phyloP scores from a whole-genome alignment of 768 basidiomycete species.

The Tephrocybe sp. region DNA sequence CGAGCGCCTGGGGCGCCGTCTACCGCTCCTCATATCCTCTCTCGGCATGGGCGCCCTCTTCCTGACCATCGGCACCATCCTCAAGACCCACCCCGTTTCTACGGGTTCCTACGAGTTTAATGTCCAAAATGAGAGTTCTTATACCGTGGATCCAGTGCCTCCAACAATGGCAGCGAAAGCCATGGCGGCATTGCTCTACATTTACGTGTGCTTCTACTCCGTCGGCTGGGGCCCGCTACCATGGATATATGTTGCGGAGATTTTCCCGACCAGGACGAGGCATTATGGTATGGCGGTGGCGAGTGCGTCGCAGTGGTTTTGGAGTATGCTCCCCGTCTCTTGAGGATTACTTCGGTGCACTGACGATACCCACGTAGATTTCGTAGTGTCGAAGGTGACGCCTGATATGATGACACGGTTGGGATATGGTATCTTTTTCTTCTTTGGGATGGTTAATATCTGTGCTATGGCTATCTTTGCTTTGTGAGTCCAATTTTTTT shows the following conservation, averaged over 20 bases:
- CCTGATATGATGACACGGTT: conserved; percentile 60
- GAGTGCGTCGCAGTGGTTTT: conserved; percentile 81
- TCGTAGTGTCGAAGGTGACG: conserved; percentile 70
- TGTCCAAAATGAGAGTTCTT: no score
- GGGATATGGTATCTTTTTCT: conserved; percentile 75
- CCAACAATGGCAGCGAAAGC: conserved; percentile 66
- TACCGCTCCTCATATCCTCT: conserved; percentile 70
- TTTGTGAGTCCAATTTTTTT: conserved; percentile 38
- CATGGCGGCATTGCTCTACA: conserved; percentile 85
- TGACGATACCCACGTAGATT: conserved; percentile 43
- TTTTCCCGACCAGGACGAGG: conserved; percentile 83
- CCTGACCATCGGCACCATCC: conserved; percentile 81
- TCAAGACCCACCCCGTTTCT: conserved; percentile 64
- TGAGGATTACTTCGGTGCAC: background rate
- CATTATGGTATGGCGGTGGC: conserved; percentile 79
- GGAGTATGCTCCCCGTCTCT: conserved; percentile 47
- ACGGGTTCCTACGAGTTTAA: no score
- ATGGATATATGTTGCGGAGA: conserved; percentile 75
- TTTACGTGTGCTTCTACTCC: conserved; percentile 85
- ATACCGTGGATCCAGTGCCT: no score
- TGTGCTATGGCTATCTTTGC: conserved; percentile 68
- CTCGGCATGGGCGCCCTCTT: conserved; percentile 79
- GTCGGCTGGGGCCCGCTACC: conserved; percentile 75
- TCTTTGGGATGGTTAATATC: conserved; percentile 76
- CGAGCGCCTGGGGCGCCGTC: conserved; percentile 65